Evolutionary conservation across 345 rosid genomes (phyloP), one percentile per base, ranked within the genome.

Genomic region (Boechera retrofracta): DNA sequence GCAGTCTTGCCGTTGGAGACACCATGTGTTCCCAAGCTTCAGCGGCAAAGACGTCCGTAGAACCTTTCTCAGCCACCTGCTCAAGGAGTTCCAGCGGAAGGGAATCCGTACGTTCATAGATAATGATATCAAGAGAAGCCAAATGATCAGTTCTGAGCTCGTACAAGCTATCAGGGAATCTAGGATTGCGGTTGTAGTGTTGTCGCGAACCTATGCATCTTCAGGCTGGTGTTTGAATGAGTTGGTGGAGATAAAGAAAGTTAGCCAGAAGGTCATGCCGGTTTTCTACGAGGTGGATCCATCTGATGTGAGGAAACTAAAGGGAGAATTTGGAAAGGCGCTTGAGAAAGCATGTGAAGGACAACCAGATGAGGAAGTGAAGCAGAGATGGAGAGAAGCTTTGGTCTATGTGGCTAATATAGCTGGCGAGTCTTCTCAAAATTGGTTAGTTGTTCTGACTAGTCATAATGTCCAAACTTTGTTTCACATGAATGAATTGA

Each of bases 1-100:
- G 24, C 59, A 72, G 10, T 72, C 76, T 48, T 48, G 59, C 49
- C 49, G 48, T 5, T 73, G 62, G 77, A 63, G 62, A 52, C 48
- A 74, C 65, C 78, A 54, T 65, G 72, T 64, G 29, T 56, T 74
- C 58, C 57, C 58, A 57, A 75, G 72, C 60, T 75, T 75, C 24
- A 56, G 59, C 0, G 78, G 78, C 39, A 28, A 65, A 75, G 78
- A 75, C 5, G 72, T 66, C 1, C 72, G 78, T 2, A 66, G 66
- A 74, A 64, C 71, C 5, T 74, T 74, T 74, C 78, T 66, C 13
- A 74, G 78, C 18, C 78, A 75, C 66, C 66, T 75, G 36, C 66
- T 65, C 45, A 75, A 75, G 39, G 78, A 36, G 66, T 66, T 75
- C 29, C 18, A 2, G 18, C 49, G 51, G 3, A 66, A 66, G 10